A percentile compares a stretch with the other conserved stretches of the same genome.
These are phyloP conservation scores for Cicer yamashitae DNA, from an alignment of 306 rosid species.

Conservation along the genomic window DNA sequence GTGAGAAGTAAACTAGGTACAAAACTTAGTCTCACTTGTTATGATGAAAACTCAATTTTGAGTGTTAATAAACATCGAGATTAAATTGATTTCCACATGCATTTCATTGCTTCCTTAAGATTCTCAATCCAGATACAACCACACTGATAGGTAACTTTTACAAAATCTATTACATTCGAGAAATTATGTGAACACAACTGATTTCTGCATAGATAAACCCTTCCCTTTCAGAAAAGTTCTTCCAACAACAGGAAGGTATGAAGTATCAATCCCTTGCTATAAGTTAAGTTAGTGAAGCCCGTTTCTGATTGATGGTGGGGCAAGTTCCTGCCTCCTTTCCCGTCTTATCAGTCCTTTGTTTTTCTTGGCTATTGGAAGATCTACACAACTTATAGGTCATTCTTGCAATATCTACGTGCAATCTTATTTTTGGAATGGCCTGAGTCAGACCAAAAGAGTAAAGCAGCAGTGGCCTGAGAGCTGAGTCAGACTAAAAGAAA, in stretches of 20 bases:
- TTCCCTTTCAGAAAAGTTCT: constrained; percentile 10
- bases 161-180: constrained; percentile 22
- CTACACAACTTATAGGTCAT: not conserved
- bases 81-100: not conserved
- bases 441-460: constrained; percentile 35
- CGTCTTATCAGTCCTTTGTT: not conserved
- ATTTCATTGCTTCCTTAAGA: constrained; percentile 13
- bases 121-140: constrained; percentile 29
- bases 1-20: too few species aligned
- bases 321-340: constrained; percentile 33
- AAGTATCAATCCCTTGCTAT: constrained; percentile 14
- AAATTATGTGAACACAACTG: constrained; percentile 6
- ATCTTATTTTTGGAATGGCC: constrained; percentile 33
- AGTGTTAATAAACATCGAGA: not conserved
- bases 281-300: constrained; percentile 31
- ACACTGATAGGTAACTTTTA: constrained; percentile 15
- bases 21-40: too few species aligned
- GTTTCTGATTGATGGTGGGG: constrained; percentile 29
- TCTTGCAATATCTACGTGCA: constrained; percentile 41
- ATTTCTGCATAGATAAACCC: not conserved
- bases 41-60: not conserved
- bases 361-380: constrained; percentile 29
- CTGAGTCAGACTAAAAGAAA: constrained; percentile 22
- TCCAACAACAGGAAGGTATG: constrained; percentile 28
- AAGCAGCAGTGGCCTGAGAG: constrained; percentile 26